A percentile compares a stretch with the other conserved stretches of the same genome.
Evolutionary conservation across 371 early-diverging fungal genomes (phyloP).

Genomic region (Syncephalastrum sp.): DNA sequence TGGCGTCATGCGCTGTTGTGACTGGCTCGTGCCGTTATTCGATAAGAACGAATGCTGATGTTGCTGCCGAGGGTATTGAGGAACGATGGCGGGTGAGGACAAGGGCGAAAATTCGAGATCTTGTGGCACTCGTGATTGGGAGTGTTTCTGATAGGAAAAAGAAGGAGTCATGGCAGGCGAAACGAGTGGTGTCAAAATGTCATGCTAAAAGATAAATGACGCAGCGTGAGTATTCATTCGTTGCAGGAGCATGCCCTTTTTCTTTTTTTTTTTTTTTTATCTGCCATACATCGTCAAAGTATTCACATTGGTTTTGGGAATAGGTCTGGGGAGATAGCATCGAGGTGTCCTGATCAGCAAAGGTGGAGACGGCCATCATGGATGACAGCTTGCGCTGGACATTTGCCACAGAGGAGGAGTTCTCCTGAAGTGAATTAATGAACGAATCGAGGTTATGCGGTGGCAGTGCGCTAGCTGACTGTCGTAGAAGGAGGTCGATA

Average conservation of each 20-base stretch:
- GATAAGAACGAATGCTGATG: slow-evolving; percentile 5
- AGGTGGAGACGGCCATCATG: not conserved
- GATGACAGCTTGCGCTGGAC: not conserved
- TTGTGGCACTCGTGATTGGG: slow-evolving; percentile 16
- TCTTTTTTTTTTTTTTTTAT: not conserved
- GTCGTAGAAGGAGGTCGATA: slow-evolving; percentile 8
- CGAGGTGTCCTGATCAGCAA: too few species aligned
- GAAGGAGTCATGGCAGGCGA: slow-evolving; percentile 72
- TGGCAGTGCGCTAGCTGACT: slow-evolving; percentile 1
- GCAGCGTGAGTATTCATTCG: not conserved
- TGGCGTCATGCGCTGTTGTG: slow-evolving; percentile 18
- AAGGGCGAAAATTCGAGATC: slow-evolving; percentile 56
- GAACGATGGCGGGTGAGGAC: slow-evolving; percentile 61
- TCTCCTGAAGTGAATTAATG: slow-evolving; percentile 7
- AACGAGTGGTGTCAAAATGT: slow-evolving; percentile 56
- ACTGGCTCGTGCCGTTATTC: not conserved
- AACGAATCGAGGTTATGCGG: slow-evolving; percentile 4
- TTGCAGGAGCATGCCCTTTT: not conserved
- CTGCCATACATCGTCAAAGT: slow-evolving; percentile 15
- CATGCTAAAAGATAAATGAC: slow-evolving; percentile 7
- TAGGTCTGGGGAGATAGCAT: too few species aligned
- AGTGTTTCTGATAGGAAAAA: slow-evolving; percentile 29
- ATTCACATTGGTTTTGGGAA: slow-evolving; percentile 6
- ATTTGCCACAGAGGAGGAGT: slow-evolving; percentile 3
- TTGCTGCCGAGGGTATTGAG: slow-evolving; percentile 25